Percentiles rank a stretch among this genome's conserved stretches.
phyloP scores from a whole-genome alignment of 768 basidiomycete species.

The Tephrocybe sp. region DNA sequence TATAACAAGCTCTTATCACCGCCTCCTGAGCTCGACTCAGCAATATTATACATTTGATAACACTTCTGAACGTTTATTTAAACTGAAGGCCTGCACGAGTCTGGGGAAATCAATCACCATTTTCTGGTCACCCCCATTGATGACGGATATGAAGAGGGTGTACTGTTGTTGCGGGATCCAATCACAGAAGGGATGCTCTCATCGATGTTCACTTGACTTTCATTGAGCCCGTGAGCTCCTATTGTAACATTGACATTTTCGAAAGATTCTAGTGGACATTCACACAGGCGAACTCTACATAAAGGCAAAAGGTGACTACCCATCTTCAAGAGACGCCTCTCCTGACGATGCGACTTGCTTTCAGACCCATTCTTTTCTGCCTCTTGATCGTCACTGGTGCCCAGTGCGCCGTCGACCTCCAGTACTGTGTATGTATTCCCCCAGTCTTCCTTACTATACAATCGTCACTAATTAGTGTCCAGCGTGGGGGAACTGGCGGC shows the following conservation, averaged over 20 bases:
- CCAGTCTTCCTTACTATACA: neutral
- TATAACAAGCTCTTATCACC: no score
- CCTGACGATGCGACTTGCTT: neutral
- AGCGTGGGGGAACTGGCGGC: neutral
- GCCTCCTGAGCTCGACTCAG: no score
- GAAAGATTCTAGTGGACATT: neutral
- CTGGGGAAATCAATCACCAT: no score
- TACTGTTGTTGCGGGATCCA: no score
- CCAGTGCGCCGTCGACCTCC: neutral
- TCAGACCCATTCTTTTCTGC: neutral
- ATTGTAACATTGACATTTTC: neutral
- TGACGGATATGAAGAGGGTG: no score
- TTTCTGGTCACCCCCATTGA: no score
- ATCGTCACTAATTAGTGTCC: neutral
- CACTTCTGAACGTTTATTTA: no score
- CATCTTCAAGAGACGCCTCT: neutral
- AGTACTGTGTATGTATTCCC: neutral
- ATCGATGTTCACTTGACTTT: neutral
- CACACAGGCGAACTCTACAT: neutral
- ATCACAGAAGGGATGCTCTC: neutral
- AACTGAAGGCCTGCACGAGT: no score
- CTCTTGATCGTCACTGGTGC: neutral
- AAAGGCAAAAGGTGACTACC: neutral
- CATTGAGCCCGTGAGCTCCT: neutral
- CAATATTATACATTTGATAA: no score